Percentiles rank a stretch among this genome's conserved stretches.
Conservation (phyloP, 257 asterid species). For the Fraxinus cuspidata region DNA sequence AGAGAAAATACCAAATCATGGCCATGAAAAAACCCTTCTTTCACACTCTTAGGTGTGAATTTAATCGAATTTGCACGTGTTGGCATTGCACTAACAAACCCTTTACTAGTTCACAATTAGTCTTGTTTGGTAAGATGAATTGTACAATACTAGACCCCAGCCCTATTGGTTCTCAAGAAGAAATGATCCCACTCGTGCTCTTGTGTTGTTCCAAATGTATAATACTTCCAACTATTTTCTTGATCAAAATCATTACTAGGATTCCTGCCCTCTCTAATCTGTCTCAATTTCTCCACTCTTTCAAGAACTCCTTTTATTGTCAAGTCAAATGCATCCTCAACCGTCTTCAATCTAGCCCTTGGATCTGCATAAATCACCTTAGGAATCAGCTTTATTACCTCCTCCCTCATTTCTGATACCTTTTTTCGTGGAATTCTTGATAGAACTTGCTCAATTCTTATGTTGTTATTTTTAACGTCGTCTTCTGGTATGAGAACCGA, state of each 20-base stretch:
- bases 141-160: neutral
- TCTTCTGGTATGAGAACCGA: conserved; percentile 72
- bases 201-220: neutral
- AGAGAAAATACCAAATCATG: too few relatives aligned
- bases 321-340: conserved; percentile 24
- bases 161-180: conserved; percentile 43
- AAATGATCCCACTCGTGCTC: conserved; percentile 59
- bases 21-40: too few relatives aligned
- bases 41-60: too few relatives aligned
- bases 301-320: conserved; percentile 44
- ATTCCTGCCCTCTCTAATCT: neutral
- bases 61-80: too few relatives aligned
- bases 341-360: conserved; percentile 28
- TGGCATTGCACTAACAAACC: neutral
- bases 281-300: conserved; percentile 43
- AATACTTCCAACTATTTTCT: conserved; percentile 2
- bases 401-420: conserved; percentile 68
- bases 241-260: neutral
- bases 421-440: conserved; percentile 45
- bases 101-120: too few relatives aligned
- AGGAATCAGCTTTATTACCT: conserved; percentile 74
- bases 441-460: conserved; percentile 51
- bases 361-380: conserved; percentile 71
- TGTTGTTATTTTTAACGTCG: conserved; percentile 50
- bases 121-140: neutral